Evolutionary conservation across 352 stramenopile genomes (phyloP), one percentile per base, ranked within the genome.

Genomic region (Phytophthora aleatoria): DNA sequence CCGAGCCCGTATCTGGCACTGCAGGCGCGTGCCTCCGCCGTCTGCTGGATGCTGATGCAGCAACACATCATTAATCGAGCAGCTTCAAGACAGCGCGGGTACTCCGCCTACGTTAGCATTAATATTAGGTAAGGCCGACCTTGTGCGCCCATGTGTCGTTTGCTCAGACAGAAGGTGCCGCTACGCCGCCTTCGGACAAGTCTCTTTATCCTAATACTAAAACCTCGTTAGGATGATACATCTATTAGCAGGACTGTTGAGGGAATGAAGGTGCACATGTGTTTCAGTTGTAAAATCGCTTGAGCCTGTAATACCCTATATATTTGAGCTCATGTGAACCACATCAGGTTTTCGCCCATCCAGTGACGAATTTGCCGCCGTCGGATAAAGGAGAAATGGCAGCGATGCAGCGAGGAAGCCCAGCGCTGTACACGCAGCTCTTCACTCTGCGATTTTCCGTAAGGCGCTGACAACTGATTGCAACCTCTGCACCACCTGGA

Each of bases 381-480:
- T 74, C 66, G 66, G 67, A 74, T 36, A 74, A 71, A 33, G 43
- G 41, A 24, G 61, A 51, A 63, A 63, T 50, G 12, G 43, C 50
- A 5, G 16, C 4, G 24, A 58, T 47, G 44, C 20, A 48, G 35
- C 38, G 35, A 20, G 20, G 10, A 48, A 48, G 41, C 44, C 12
- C 44, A 56, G 39, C 55, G 55, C 48, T 65, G 45, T 49, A 56
- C 35, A 41, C 44, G 31, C 51, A 16, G 42, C 48, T 31, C 35
- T 48, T 49, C 63, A 76, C 30, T 73, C 54, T 58, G 35, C 50
- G 13, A 70, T 64, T 73, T 60, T 13, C 55, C 51, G 8, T 47
- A 71, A 67, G 41, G 4, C 24, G 27, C 47, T 39, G 13, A 61
- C 53, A 30, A 33, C 49, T 54, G 28, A 38, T 26, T 20, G 16